phyloP scores from a whole-genome alignment of 2,329 filamentous ascomycete species.

The Fusarium sp. region DNA sequence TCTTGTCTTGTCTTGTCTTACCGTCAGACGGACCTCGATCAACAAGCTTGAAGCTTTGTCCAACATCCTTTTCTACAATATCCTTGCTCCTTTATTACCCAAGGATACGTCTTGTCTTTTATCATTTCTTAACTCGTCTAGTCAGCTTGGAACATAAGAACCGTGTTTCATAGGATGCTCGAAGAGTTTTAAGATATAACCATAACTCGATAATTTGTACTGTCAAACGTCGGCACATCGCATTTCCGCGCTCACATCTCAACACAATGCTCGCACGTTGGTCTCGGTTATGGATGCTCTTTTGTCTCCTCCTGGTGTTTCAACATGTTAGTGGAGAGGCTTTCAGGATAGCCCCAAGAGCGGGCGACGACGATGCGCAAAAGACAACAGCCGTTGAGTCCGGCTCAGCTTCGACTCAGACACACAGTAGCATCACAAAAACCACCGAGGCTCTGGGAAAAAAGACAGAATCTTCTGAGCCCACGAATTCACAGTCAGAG shows the following conservation, averaged over 20 bases:
- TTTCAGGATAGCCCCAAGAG: conserved; percentile 49
- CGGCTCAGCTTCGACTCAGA: conserved; percentile 11
- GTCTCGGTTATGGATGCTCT: conserved; percentile 51
- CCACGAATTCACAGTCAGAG: conserved; percentile 8
- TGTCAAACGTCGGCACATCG: not conserved
- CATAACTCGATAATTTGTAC: not conserved
- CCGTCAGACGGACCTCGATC: conserved; percentile 11
- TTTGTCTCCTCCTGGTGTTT: conserved; percentile 54
- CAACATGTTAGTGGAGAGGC: conserved; percentile 52
- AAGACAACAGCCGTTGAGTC: conserved; percentile 30
- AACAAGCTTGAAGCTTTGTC: conserved; percentile 14
- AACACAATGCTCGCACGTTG: conserved; percentile 50
- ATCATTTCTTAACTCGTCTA: not conserved
- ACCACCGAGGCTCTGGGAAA: conserved; percentile 23
- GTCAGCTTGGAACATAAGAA: not conserved
- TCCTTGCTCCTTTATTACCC: conserved; percentile 5
- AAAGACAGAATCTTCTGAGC: conserved; percentile 22
- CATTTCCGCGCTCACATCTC: not conserved
- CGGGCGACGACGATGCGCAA: conserved; percentile 44
- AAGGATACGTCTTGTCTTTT: not conserved
- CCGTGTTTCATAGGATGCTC: conserved; percentile 37
- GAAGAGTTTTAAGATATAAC: conserved; percentile 5
- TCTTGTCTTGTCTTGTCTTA: conserved; percentile 39
- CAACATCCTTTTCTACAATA: not conserved
- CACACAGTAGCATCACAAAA: conserved; percentile 22